These are phyloP conservation scores for Acacia confusa DNA, from an alignment of 306 rosid species.

Conservation along the genomic window DNA sequence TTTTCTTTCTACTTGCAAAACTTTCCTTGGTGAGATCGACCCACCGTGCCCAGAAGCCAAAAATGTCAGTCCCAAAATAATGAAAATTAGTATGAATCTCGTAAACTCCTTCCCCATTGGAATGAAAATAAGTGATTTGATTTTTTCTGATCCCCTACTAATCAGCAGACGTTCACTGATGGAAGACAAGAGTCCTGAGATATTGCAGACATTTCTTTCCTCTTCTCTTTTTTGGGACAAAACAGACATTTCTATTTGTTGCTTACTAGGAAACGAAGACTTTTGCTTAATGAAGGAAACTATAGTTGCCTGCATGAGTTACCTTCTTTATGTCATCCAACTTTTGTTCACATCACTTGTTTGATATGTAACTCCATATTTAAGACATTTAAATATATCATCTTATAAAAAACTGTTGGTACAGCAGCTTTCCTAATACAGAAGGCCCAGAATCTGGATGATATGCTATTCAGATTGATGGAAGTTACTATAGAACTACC, in stretches of 20 bases:
- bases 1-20: constrained; percentile 52
- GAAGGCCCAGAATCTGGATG: background rate
- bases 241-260: constrained; percentile 6
- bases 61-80: constrained; percentile 35
- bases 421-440: background rate
- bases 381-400: background rate
- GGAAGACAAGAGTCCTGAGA: constrained; percentile 13
- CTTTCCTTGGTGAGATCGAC: constrained; percentile 34
- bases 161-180: background rate
- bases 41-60: constrained; percentile 23
- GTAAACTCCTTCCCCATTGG: constrained; percentile 20
- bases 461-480: background rate
- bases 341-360: constrained; percentile 30
- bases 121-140: background rate
- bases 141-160: background rate
- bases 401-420: background rate
- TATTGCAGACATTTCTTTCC: background rate
- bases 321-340: constrained; percentile 48
- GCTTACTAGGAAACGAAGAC: constrained; percentile 14
- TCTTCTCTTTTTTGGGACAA: no score
- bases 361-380: constrained; percentile 10
- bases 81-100: background rate
- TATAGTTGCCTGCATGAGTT: constrained; percentile 48
- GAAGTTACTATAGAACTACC: no score
- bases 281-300: constrained; percentile 25